phyloP scores from a whole-genome alignment of 2,329 filamentous ascomycete genomes.

The Helotiales sp. region DNA sequence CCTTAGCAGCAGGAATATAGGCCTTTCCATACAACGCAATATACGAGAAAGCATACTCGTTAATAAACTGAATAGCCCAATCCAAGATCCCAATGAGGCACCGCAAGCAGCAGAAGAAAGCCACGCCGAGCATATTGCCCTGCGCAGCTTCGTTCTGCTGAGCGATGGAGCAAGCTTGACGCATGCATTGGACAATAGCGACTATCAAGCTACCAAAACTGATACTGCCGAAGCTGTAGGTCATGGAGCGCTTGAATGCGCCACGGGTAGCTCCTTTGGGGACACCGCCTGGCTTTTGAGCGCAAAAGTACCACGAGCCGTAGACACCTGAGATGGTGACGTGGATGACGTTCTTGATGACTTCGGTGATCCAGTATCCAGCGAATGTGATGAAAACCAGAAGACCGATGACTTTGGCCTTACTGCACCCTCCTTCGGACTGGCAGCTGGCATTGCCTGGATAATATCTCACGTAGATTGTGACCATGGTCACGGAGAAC shows the following conservation, averaged over 20 bases:
- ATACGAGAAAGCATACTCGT: slow-evolving; percentile 90
- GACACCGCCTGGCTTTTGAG: slow-evolving; percentile 63
- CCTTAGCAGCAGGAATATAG: slow-evolving; percentile 85
- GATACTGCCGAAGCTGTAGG: slow-evolving; percentile 92
- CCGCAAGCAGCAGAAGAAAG: slow-evolving; percentile 75
- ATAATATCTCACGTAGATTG: slow-evolving; percentile 83
- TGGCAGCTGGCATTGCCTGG: slow-evolving; percentile 59
- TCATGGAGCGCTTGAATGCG: slow-evolving; percentile 80
- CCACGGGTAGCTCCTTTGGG: slow-evolving; percentile 81
- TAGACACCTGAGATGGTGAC: slow-evolving; percentile 87
- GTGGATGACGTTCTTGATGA: slow-evolving; percentile 92
- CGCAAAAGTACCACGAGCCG: slow-evolving; percentile 89
- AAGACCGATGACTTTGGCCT: slow-evolving; percentile 80
- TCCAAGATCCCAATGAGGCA: slow-evolving; percentile 80
- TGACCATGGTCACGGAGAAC: slow-evolving; percentile 85
- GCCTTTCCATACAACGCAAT: slow-evolving; percentile 91
- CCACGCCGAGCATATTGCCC: slow-evolving; percentile 70
- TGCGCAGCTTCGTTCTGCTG: slow-evolving; percentile 65
- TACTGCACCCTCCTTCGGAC: slow-evolving; percentile 61
- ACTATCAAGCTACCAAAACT: slow-evolving; percentile 84
- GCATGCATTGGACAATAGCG: slow-evolving; percentile 83
- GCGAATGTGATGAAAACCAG: slow-evolving; percentile 89
- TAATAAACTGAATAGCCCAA: slow-evolving; percentile 88
- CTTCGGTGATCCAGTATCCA: slow-evolving; percentile 93
- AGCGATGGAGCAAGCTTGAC: slow-evolving; percentile 82